Conservation (phyloP, 2,329 filamentous ascomycete genomes). For the Cercospora nicotianae region DNA sequence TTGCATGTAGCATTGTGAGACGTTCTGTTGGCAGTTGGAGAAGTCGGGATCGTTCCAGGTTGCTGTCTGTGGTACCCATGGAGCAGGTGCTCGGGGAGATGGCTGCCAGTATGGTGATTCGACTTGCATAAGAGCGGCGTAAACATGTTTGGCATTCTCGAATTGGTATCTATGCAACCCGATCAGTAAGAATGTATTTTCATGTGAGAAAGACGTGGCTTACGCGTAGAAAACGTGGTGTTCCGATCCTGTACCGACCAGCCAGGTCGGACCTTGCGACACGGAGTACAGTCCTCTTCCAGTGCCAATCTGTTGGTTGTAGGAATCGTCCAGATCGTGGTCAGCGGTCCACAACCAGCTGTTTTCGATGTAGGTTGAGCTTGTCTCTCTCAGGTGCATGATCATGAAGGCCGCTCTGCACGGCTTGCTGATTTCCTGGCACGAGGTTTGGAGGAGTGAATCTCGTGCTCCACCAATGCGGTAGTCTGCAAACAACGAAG, state of each 20-base stretch:
- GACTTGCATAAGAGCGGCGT: conserved; percentile 52
- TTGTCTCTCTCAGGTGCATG: conserved; percentile 49
- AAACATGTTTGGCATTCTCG: conserved; percentile 50
- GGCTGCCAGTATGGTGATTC: conserved; percentile 52
- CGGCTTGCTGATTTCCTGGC: conserved; percentile 45
- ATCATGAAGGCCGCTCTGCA: conserved; percentile 40
- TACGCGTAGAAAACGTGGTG: conserved; percentile 54
- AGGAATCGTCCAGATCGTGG: conserved; percentile 50
- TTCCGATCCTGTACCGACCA: conserved; percentile 53
- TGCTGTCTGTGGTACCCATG: conserved; percentile 42
- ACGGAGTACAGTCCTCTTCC: conserved; percentile 46
- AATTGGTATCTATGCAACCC: conserved; percentile 43
- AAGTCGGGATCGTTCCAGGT: conserved; percentile 38
- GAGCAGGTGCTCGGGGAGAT: conserved; percentile 40
- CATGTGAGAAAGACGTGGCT: not conserved
- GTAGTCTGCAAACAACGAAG: conserved; percentile 29
- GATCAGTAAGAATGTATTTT: not conserved
- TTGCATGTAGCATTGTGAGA: conserved; percentile 40
- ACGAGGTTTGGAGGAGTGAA: conserved; percentile 33
- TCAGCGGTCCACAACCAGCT: conserved; percentile 54
- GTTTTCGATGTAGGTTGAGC: conserved; percentile 56
- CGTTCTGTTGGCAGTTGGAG: conserved; percentile 27
- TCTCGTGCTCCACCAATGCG: conserved; percentile 41
- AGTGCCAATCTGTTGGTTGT: conserved; percentile 42
- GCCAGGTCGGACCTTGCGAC: conserved; percentile 50